Conservation (phyloP, 495 filamentous ascomycete species). For the Penicillium cinerascens region DNA sequence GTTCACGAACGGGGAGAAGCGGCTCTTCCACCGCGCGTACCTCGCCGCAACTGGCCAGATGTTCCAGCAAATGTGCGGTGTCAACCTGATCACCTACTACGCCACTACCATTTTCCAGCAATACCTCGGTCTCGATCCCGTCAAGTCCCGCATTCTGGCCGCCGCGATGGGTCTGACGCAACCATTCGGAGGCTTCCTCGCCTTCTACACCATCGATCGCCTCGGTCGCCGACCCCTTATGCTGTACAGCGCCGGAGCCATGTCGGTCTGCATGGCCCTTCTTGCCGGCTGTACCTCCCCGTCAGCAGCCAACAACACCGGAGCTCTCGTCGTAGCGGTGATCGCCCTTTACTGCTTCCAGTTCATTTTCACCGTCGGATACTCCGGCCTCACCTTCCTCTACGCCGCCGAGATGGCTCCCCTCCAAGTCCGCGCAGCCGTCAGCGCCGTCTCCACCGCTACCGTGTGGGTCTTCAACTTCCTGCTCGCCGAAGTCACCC, state of each 20-base stretch:
- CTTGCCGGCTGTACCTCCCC: conserved; percentile 46
- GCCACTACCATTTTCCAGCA: conserved; percentile 36
- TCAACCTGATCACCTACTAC: conserved; percentile 24
- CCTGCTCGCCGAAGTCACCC: conserved; percentile 43
- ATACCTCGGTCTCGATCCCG: conserved; percentile 57
- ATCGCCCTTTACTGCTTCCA: conserved; percentile 41
- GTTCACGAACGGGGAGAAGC: conserved; percentile 31
- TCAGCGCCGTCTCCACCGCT: conserved; percentile 60
- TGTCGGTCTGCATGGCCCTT: conserved; percentile 59
- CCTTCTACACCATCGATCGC: conserved; percentile 76
- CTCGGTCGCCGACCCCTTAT: conserved; percentile 68
- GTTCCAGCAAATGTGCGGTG: conserved; percentile 29
- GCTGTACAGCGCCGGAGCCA: conserved; percentile 49
- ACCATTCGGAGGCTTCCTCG: conserved; percentile 66
- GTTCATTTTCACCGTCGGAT: conserved; percentile 50
- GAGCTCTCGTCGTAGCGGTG: conserved; percentile 39
- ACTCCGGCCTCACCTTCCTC: conserved; percentile 66
- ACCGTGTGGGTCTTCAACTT: conserved; percentile 61
- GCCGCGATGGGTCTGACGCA: conserved; percentile 76
- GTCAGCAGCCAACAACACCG: conserved; percentile 21
- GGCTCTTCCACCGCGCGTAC: conserved; percentile 31
- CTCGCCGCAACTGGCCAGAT: conserved; percentile 31
- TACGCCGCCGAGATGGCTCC: conserved; percentile 64
- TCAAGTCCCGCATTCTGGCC: conserved; percentile 78
- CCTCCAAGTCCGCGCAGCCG: conserved; percentile 60